Evolutionary conservation across 768 basidiomycete species (phyloP).

Genomic region (Tulasnella sp.): DNA sequence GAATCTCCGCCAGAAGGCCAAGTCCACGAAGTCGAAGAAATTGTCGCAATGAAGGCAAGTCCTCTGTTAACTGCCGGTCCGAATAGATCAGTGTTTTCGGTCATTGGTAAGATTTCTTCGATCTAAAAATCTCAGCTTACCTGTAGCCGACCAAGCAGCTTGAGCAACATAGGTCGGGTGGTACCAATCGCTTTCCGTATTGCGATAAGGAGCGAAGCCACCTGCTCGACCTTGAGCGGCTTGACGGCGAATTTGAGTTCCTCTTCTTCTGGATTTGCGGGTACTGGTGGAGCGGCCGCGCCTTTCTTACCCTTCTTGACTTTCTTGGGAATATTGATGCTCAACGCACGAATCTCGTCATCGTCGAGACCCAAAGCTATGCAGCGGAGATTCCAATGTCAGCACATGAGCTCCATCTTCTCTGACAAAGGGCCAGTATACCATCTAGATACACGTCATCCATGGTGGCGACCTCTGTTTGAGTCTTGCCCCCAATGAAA

Average conservation of each 20-base stretch:
- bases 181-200: conserved; percentile 61
- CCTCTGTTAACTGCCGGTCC: conserved; percentile 62
- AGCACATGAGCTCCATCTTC: not conserved
- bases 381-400: not conserved
- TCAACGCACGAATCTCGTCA: not conserved
- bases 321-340: conserved; percentile 13
- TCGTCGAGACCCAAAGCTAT: conserved; percentile 13
- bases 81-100: not conserved
- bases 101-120: not conserved
- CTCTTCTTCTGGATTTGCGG: not conserved
- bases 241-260: conserved; percentile 56
- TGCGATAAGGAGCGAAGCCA: conserved; percentile 85
- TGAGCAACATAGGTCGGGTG: conserved; percentile 68
- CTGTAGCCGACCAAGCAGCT: conserved; percentile 76
- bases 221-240: conserved; percentile 64
- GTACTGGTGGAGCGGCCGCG: not conserved
- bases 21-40: conserved; percentile 90
- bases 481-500: conserved; percentile 94
- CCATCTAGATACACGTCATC: conserved; percentile 92
- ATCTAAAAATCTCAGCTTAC: conserved; percentile 30
- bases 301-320: not conserved
- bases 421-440: conserved; percentile 26
- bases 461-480: conserved; percentile 90
- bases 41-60: conserved; percentile 63
- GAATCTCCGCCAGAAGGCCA: conserved; percentile 78